Conservation (phyloP, 2,329 filamentous ascomycete species). For the Alternaria solani region DNA sequence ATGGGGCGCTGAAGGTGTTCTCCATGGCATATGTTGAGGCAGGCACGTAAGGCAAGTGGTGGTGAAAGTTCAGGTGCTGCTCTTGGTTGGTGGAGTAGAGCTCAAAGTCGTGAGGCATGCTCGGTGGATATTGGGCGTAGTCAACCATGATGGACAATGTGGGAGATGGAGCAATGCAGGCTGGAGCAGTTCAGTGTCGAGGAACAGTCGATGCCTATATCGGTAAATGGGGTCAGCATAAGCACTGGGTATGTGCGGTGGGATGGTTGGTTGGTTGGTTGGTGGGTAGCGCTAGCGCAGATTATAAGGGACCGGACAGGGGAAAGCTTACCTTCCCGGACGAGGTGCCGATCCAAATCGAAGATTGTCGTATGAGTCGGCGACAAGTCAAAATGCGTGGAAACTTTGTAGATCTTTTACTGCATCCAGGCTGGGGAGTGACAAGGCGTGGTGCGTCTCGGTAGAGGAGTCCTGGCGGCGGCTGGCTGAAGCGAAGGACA, state of each 20-base stretch:
- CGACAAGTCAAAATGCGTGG: slow-evolving; percentile 31
- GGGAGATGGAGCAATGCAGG: slow-evolving; percentile 10
- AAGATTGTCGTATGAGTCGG: slow-evolving; percentile 41
- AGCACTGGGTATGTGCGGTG: slow-evolving; percentile 25
- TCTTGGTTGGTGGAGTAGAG: slow-evolving; percentile 48
- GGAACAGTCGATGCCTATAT: slow-evolving; percentile 27
- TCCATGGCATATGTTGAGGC: slow-evolving; percentile 42
- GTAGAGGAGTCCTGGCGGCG: slow-evolving; percentile 29
- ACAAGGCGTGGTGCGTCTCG: slow-evolving; percentile 34
- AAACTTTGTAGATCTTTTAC: slow-evolving; percentile 38
- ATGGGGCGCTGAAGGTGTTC: slow-evolving; percentile 49
- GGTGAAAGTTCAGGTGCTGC: slow-evolving; percentile 43
- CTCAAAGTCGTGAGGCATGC: slow-evolving; percentile 51
- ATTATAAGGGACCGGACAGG: slow-evolving; percentile 39
- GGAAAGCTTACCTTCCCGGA: slow-evolving; percentile 45
- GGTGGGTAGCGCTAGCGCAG: slow-evolving; percentile 28
- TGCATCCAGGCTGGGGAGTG: slow-evolving; percentile 27
- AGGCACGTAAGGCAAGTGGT: slow-evolving; percentile 40
- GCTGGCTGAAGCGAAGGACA: slow-evolving; percentile 41
- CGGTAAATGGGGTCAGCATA: slow-evolving; percentile 39
- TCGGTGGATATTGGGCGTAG: slow-evolving; percentile 40
- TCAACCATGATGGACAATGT: slow-evolving; percentile 46
- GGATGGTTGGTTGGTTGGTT: slow-evolving; percentile 18
- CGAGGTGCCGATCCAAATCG: slow-evolving; percentile 34
- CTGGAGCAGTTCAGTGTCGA: slow-evolving; percentile 21